Evolutionary conservation across 805 yeast species (phyloP).

Genomic region (Candida palmyrensis): DNA sequence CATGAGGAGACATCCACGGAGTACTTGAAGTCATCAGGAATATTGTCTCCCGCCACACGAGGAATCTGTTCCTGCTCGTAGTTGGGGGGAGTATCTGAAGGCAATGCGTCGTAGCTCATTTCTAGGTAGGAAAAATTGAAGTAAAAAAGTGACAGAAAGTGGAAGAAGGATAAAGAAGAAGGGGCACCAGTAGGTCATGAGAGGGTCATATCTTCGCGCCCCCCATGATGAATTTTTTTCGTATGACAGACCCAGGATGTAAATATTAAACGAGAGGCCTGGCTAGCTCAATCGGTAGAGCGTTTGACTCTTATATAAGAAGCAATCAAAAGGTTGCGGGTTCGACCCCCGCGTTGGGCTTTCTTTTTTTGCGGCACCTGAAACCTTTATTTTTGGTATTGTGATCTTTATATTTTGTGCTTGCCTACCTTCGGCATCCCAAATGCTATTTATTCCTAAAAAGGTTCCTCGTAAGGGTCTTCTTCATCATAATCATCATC

Average conservation of each 20-base stretch:
- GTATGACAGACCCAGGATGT: no score
- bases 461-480: slow-evolving; percentile 96
- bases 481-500: slow-evolving; percentile 98
- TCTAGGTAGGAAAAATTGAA: no score
- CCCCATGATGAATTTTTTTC: no score
- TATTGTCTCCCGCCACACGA: slow-evolving; percentile 27
- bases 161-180: no score
- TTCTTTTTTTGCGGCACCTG: slow-evolving; percentile 2
- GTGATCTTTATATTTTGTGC: no score
- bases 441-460: slow-evolving; percentile 34
- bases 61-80: slow-evolving; percentile 15
- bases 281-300: slow-evolving; percentile 12
- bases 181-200: no score
- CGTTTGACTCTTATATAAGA: slow-evolving; percentile 9
- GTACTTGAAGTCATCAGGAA: slow-evolving; percentile 79
- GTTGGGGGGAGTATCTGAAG: slow-evolving; percentile 15
- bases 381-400: no score
- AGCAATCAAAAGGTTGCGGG: slow-evolving; percentile 11
- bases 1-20: slow-evolving; percentile 74
- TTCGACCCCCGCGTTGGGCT: slow-evolving; percentile 12
- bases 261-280: no score
- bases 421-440: not conserved
- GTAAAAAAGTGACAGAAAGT: not conserved
- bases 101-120: slow-evolving; percentile 3
- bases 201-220: no score